A percentile compares a stretch with the other conserved stretches of the same genome.
phyloP scores from a whole-genome alignment of 2,329 filamentous ascomycete species.

The Penicillium sp. region DNA sequence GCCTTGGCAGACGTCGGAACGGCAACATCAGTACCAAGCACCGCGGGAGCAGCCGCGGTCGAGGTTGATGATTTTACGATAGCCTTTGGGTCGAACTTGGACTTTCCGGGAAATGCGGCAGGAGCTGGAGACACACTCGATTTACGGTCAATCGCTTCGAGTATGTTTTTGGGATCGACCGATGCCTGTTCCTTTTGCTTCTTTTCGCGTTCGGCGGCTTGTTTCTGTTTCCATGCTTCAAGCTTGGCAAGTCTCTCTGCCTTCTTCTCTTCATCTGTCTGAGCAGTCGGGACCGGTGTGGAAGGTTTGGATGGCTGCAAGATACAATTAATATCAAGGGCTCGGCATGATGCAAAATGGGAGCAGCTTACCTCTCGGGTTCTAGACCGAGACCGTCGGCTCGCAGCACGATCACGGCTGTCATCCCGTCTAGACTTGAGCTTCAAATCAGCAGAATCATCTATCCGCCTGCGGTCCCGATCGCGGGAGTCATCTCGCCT shows the following conservation, averaged over 20 bases:
- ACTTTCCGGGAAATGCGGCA: conserved; percentile 69
- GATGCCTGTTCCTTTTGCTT: conserved; percentile 66
- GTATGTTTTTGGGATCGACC: conserved; percentile 63
- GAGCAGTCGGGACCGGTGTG: conserved; percentile 44
- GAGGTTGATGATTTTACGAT: conserved; percentile 70
- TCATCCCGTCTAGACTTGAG: conserved; percentile 65
- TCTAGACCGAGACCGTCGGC: conserved; percentile 50
- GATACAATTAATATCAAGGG: conserved; percentile 1
- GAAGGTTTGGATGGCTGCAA: conserved; percentile 54
- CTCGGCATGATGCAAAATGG: not conserved
- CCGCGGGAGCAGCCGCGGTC: conserved; percentile 50
- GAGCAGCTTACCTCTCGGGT: conserved; percentile 55
- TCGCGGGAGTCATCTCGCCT: conserved; percentile 74
- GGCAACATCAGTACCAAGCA: conserved; percentile 55
- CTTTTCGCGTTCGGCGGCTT: conserved; percentile 67
- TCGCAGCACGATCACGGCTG: conserved; percentile 54
- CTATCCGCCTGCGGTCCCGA: conserved; percentile 60
- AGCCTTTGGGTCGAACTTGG: conserved; percentile 85
- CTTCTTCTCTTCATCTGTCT: conserved; percentile 71
- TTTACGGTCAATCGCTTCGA: conserved; percentile 72
- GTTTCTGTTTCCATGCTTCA: conserved; percentile 90
- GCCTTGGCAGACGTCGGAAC: conserved; percentile 48
- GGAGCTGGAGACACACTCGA: conserved; percentile 57
- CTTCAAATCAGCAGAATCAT: conserved; percentile 69
- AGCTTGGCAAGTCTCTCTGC: conserved; percentile 76